phyloP scores from a whole-genome alignment of 805 yeast species.

The Candida koratica region DNA sequence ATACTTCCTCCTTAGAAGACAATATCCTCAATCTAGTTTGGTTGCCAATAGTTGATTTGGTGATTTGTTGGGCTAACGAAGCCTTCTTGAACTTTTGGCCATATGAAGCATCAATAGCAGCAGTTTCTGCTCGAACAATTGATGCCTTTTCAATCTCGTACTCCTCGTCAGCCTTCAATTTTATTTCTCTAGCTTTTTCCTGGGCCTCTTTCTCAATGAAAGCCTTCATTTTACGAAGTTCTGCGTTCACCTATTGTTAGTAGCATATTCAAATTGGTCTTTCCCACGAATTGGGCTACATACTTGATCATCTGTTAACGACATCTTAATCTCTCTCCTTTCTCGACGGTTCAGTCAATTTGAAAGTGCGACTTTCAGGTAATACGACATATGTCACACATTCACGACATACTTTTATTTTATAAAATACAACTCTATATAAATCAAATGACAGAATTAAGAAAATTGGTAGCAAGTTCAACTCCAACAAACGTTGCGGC shows the following conservation, averaged over 20 bases:
- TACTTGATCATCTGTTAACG: conserved; percentile 33
- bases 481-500: conserved; percentile 99
- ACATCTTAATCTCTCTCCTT: conserved; percentile 17
- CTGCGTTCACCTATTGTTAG: conserved; percentile 72
- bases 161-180: conserved; percentile 95
- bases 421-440: conserved; percentile 1
- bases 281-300: too few relatives aligned
- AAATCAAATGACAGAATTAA: conserved; percentile 32
- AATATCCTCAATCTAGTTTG: conserved; percentile 90
- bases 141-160: conserved; percentile 96
- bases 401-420: conserved; percentile 1
- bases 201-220: conserved; percentile 99
- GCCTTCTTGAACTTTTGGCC: conserved; percentile 88
- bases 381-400: too few relatives aligned
- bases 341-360: conserved; percentile 7
- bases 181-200: conserved; percentile 95
- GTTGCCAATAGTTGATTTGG: conserved; percentile 92
- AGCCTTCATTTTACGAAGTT: conserved; percentile 95
- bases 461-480: conserved; percentile 60
- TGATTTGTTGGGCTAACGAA: conserved; percentile 87
- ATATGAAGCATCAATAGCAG: conserved; percentile 77
- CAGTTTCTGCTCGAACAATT: conserved; percentile 87
- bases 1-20: conserved; percentile 72
- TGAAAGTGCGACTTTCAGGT: too few relatives aligned
- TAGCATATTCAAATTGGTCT: too few relatives aligned